Percentiles rank a stretch among this genome's conserved stretches.
These are phyloP conservation scores for Schizophyllum amplum DNA, from an alignment of 1,284 basidiomycete species.

Conservation along the genomic window DNA sequence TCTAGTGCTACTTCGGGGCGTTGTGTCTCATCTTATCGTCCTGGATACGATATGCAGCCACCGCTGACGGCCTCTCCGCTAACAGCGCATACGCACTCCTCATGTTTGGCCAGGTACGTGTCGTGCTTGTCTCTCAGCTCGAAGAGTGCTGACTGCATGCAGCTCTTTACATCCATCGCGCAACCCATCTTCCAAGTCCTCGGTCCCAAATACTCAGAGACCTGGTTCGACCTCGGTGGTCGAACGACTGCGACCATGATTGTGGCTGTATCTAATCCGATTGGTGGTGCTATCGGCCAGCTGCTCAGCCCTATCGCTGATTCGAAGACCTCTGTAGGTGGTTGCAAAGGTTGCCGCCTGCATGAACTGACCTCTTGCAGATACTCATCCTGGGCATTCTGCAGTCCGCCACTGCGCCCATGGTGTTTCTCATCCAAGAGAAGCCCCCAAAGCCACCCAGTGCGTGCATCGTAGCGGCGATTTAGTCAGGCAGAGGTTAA, in stretches of 20 bases:
- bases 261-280: slow-evolving; percentile 67
- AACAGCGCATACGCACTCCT: slow-evolving; percentile 50
- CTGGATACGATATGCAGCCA: slow-evolving; percentile 74
- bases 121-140: not conserved
- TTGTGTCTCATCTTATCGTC: slow-evolving; percentile 47
- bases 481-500: too few species aligned
- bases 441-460: slow-evolving; percentile 71
- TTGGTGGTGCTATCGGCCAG: slow-evolving; percentile 62
- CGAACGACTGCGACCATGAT: slow-evolving; percentile 77
- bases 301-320: slow-evolving; percentile 44
- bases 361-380: not conserved
- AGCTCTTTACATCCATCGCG: slow-evolving; percentile 46
- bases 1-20: slow-evolving; percentile 47
- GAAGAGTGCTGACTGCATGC: not conserved
- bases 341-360: too few species aligned
- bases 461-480: slow-evolving; percentile 24
- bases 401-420: slow-evolving; percentile 49
- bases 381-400: slow-evolving; percentile 46
- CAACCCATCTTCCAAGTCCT: slow-evolving; percentile 68
- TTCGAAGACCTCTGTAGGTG: not conserved
- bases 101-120: slow-evolving; percentile 60
- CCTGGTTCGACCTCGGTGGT: slow-evolving; percentile 68
- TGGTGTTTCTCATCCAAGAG: slow-evolving; percentile 45
- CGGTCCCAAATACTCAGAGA: slow-evolving; percentile 63
- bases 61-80: slow-evolving; percentile 38